These are phyloP conservation scores for Gymnopilus junonius DNA, from an alignment of 768 basidiomycete species.

Conservation along the genomic window DNA sequence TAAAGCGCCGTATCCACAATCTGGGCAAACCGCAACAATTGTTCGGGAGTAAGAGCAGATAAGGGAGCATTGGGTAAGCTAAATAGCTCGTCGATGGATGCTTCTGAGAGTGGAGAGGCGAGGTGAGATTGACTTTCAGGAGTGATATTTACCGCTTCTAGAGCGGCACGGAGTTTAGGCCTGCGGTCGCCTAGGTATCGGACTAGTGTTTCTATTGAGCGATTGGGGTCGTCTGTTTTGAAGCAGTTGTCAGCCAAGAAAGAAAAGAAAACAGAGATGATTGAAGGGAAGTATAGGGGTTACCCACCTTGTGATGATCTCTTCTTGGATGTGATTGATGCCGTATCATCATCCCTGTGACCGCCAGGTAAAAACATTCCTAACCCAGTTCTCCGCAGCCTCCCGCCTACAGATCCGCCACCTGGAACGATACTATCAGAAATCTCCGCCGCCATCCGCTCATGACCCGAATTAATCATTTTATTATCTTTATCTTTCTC, in stretches of 20 bases:
- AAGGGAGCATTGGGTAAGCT: constrained; percentile 78
- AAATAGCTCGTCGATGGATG: constrained; percentile 76
- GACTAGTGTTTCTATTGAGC: constrained; percentile 86
- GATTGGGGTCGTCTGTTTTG: constrained; percentile 58
- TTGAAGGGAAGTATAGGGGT: not conserved
- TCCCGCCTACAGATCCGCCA: constrained; percentile 49
- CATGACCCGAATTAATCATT: constrained; percentile 20
- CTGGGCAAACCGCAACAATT: constrained; percentile 88
- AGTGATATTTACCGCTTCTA: constrained; percentile 70
- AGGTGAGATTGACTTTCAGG: constrained; percentile 70
- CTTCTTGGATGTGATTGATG: constrained; percentile 47
- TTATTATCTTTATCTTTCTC: constrained; percentile 24
- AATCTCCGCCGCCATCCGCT: constrained; percentile 32
- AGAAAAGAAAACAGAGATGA: not conserved
- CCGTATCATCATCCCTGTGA: constrained; percentile 66
- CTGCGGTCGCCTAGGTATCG: constrained; percentile 90
- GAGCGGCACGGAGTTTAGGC: constrained; percentile 81
- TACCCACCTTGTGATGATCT: constrained; percentile 39
- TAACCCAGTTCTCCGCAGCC: constrained; percentile 56
- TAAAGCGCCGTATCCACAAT: constrained; percentile 95
- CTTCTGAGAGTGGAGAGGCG: constrained; percentile 71
- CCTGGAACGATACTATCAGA: constrained; percentile 37
- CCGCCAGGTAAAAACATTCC: constrained; percentile 51
- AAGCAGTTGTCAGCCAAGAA: not conserved
- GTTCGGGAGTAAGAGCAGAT: constrained; percentile 74